phyloP scores from a whole-genome alignment of 805 yeast genomes.

The Jamesozyma piceae region DNA sequence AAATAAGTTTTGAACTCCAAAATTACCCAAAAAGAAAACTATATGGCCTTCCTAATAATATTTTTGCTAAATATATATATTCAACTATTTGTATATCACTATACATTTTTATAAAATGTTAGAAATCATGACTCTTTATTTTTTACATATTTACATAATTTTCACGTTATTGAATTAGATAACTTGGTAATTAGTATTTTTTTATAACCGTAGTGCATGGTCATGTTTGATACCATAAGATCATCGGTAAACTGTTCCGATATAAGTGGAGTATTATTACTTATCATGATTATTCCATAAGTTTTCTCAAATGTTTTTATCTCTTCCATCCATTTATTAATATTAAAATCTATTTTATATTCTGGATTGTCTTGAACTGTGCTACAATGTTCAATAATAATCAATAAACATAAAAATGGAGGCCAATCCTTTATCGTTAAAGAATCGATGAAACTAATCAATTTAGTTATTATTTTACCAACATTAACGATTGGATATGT shows the following conservation, averaged over 20 bases:
- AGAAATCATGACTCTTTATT: too few species aligned
- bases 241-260: slow-evolving; percentile 3
- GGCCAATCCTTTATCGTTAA: slow-evolving; percentile 18
- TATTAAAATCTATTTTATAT: not conserved
- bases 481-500: not conserved
- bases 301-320: slow-evolving; percentile 9
- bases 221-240: slow-evolving; percentile 1
- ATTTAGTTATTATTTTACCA: not conserved
- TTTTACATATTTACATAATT: too few species aligned
- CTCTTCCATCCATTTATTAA: slow-evolving; percentile 11
- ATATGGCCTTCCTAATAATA: too few species aligned
- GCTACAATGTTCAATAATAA: not conserved
- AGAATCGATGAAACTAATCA: slow-evolving; percentile 11
- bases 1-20: too few species aligned
- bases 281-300: slow-evolving; percentile 4
- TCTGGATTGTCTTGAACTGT: not conserved
- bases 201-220: slow-evolving; percentile 11
- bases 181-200: slow-evolving; percentile 1
- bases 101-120: too few species aligned
- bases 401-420: slow-evolving; percentile 19
- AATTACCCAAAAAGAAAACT: too few species aligned
- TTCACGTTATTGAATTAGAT: not conserved
- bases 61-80: too few species aligned
- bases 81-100: too few species aligned
- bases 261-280: slow-evolving; percentile 10